Percentiles rank a stretch among this genome's conserved stretches.
Conservation (phyloP, 257 asterid species). For the Perilla frutescens region DNA sequence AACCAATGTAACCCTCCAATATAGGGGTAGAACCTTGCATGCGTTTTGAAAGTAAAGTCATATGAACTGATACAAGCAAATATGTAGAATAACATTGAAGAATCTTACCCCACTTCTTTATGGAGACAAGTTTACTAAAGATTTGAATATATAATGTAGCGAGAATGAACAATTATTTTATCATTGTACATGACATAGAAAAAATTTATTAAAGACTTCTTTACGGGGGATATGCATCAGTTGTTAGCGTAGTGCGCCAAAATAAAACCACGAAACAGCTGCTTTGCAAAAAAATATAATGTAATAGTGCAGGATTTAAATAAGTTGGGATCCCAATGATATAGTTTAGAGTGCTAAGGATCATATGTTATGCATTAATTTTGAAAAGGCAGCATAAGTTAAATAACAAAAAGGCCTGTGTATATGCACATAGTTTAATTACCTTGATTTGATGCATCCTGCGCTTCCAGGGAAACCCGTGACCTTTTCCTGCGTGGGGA, state of each 20-base stretch:
- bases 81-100: too few relatives aligned
- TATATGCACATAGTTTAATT: constrained; percentile 14
- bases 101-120: not conserved
- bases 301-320: constrained; percentile 3
- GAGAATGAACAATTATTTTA: not conserved
- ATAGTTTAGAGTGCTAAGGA: not conserved
- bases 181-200: not conserved
- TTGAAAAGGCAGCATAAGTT: constrained; percentile 10
- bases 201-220: too few relatives aligned
- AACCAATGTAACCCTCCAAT: too few relatives aligned
- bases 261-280: not conserved
- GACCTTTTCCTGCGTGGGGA: constrained; percentile 66
- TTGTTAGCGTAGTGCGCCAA: not conserved
- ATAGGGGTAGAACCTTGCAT: not conserved
- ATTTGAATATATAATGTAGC: not conserved
- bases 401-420: not conserved
- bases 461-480: constrained; percentile 48
- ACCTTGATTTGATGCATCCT: constrained; percentile 65
- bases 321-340: not conserved
- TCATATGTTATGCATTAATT: not conserved
- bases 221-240: not conserved
- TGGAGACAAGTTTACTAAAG: not conserved
- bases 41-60: not conserved
- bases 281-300: not conserved
- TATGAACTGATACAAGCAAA: not conserved